Percentiles rank a stretch among this genome's conserved stretches.
These are phyloP conservation scores for Fusarium avenaceum DNA, from an alignment of 2,329 filamentous ascomycete species.

Conservation along the genomic window DNA sequence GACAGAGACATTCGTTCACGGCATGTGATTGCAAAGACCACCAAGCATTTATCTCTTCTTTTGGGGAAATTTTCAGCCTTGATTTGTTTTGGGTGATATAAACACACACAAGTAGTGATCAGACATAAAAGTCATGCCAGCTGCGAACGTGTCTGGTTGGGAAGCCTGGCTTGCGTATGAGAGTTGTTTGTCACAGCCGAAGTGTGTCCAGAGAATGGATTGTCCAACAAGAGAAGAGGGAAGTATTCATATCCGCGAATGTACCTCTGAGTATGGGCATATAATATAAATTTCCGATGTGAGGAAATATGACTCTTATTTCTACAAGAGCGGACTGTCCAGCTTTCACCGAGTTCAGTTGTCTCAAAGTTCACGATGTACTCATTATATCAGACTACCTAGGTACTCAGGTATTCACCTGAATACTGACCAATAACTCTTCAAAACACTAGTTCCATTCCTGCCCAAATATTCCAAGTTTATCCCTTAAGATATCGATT, in stretches of 20 bases:
- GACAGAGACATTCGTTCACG: no score
- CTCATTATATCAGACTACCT: not conserved
- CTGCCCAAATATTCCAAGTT: not conserved
- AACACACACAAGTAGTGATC: no score
- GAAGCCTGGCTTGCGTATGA: not conserved
- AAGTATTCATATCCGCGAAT: not conserved
- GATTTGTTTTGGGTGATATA: no score
- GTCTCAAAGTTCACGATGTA: not conserved
- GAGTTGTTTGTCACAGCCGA: constrained; percentile 27
- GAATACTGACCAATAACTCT: not conserved
- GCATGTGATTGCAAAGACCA: no score
- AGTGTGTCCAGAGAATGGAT: not conserved
- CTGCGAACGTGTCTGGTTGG: no score
- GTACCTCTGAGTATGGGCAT: no score
- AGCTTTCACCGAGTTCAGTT: not conserved
- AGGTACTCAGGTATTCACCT: not conserved
- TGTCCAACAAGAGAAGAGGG: not conserved
- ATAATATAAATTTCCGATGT: not conserved
- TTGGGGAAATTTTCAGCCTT: no score
- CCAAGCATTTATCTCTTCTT: no score
- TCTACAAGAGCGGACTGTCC: not conserved
- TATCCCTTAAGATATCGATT: no score
- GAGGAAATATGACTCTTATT: not conserved
- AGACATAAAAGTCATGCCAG: not conserved
- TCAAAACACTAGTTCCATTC: not conserved